phyloP scores from a whole-genome alignment of 78 protist species.

The Salpingoeca rosetta region DNA sequence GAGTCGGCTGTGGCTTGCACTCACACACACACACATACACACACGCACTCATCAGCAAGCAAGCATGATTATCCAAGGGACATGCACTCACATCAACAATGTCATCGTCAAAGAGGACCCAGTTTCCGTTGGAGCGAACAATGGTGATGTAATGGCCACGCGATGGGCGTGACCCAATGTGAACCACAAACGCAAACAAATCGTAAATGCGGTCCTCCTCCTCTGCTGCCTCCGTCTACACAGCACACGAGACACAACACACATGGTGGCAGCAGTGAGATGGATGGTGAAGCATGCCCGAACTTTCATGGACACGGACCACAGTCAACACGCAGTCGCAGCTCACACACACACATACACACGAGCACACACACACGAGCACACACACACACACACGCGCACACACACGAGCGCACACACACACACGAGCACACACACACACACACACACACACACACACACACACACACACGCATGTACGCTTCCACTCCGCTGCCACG shows the following conservation, averaged over 20 bases:
- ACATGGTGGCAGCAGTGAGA: too few species aligned
- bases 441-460: constrained; percentile 9
- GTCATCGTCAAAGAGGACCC: constrained; percentile 79
- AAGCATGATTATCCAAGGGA: not conserved
- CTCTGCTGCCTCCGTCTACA: constrained; percentile 33
- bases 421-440: too few species aligned
- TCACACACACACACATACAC: too few species aligned
- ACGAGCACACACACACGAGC: too few species aligned
- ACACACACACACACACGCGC: too few species aligned
- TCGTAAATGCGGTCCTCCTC: constrained; percentile 49
- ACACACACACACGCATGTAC: too few species aligned
- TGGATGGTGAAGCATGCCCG: too few species aligned
- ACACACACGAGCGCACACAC: too few species aligned
- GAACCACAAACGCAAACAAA: constrained; percentile 75
- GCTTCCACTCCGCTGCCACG: too few species aligned
- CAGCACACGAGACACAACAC: too few species aligned
- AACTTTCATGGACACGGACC: not conserved
- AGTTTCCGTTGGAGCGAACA: constrained; percentile 39
- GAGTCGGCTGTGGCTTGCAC: too few species aligned
- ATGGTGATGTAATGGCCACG: constrained; percentile 78
- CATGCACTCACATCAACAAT: constrained; percentile 28
- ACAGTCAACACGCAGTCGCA: not conserved
- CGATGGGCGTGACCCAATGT: constrained; percentile 69
- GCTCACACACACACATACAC: too few species aligned
- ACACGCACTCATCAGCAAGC: not conserved